These are phyloP conservation scores for Gentiana straminea DNA, from an alignment of 257 asterid species.

Conservation along the genomic window DNA sequence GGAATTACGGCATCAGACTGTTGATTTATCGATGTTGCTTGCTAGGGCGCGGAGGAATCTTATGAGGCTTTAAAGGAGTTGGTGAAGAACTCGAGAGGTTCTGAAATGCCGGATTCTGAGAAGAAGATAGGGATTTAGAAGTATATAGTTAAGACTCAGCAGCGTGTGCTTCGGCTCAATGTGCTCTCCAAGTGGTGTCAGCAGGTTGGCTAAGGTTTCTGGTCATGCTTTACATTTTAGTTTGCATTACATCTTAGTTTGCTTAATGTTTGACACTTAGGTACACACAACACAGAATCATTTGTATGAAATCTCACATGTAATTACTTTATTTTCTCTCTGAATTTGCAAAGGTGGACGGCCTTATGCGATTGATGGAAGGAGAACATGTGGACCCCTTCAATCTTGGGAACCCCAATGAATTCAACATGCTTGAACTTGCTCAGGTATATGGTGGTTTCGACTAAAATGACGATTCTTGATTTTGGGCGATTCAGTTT, in stretches of 20 bases:
- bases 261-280: too few relatives aligned
- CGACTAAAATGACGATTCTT: not conserved
- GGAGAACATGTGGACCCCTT: conserved; percentile 98
- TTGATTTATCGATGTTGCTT: conserved; percentile 74
- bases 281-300: too few relatives aligned
- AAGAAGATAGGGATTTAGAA: conserved; percentile 85
- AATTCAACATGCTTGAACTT: conserved; percentile 95
- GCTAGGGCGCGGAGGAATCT: conserved; percentile 84
- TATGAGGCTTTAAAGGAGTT: conserved; percentile 59
- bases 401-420: conserved; percentile 95
- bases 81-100: conserved; percentile 74
- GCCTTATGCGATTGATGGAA: conserved; percentile 93
- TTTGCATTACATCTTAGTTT: too few relatives aligned
- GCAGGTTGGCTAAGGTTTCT: conserved; percentile 39
- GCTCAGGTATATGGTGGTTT: conserved; percentile 50
- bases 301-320: too few relatives aligned
- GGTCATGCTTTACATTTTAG: too few relatives aligned
- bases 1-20: conserved; percentile 79
- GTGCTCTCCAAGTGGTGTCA: conserved; percentile 99
- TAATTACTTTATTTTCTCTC: conserved; percentile 1
- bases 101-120: conserved; percentile 71
- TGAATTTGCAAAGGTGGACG: conserved; percentile 53
- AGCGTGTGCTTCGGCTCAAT: conserved; percentile 94
- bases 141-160: conserved; percentile 92
- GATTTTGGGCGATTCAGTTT: not conserved